Conservation (phyloP, 345 rosid genomes). For the Brassica nigra region DNA sequence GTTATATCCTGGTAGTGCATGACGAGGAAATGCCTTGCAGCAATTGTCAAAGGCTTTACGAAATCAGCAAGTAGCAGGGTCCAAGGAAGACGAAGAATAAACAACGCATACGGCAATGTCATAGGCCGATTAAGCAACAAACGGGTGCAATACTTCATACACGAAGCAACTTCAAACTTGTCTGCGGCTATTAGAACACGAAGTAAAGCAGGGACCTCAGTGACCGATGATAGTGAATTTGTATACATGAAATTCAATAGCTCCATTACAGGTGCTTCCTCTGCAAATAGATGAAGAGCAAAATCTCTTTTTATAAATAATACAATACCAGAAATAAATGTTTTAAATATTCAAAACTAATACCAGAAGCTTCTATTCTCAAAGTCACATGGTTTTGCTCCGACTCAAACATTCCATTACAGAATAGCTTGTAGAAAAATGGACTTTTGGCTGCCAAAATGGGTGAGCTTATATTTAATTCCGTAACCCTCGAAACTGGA, state of each 20-base stretch:
- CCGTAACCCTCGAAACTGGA: slow-evolving; percentile 51
- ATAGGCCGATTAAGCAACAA: slow-evolving; percentile 64
- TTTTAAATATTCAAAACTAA: no score
- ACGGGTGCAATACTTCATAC: slow-evolving; percentile 77
- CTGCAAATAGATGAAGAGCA: slow-evolving; percentile 40
- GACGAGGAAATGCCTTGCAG: slow-evolving; percentile 71
- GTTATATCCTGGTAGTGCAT: slow-evolving; percentile 57
- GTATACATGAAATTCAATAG: slow-evolving; percentile 79
- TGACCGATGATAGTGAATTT: slow-evolving; percentile 52
- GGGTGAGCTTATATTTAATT: slow-evolving; percentile 72
- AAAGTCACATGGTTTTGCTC: slow-evolving; percentile 70
- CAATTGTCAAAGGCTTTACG: slow-evolving; percentile 72
- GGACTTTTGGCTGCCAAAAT: slow-evolving; percentile 82
- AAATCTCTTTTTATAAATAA: no score
- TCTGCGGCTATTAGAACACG: slow-evolving; percentile 79
- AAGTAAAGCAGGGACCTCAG: slow-evolving; percentile 54
- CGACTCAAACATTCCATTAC: slow-evolving; percentile 78
- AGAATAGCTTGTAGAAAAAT: slow-evolving; percentile 76
- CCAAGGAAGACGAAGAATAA: slow-evolving; percentile 74
- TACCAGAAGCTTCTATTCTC: slow-evolving; percentile 74
- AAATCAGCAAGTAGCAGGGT: slow-evolving; percentile 67
- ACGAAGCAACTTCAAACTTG: slow-evolving; percentile 83
- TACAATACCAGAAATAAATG: no score
- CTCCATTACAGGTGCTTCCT: slow-evolving; percentile 77
- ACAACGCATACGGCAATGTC: slow-evolving; percentile 76